phyloP scores from a whole-genome alignment of 1,284 basidiomycete genomes.

The Singerocomus inundabilis region DNA sequence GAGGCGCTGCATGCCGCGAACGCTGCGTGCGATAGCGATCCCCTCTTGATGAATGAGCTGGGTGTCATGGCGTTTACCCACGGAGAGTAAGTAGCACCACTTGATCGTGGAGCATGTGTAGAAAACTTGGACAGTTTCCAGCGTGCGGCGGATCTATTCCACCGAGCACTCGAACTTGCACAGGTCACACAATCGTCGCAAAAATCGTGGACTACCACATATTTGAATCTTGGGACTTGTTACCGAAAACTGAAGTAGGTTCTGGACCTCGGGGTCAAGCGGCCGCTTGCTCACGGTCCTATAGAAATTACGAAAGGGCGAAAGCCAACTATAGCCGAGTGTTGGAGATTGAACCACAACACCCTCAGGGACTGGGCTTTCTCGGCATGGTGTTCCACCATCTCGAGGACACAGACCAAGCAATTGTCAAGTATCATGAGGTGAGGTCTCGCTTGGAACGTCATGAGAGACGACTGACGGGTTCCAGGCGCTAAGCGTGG shows the following conservation, averaged over 20 bases:
- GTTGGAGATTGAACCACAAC: constrained; percentile 77
- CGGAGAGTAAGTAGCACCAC: constrained; percentile 59
- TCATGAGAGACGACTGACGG: constrained; percentile 12
- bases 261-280: background rate
- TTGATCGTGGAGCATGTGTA: constrained; percentile 1
- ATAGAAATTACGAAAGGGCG: constrained; percentile 70
- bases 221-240: constrained; percentile 88
- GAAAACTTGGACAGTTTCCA: constrained; percentile 46
- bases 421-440: constrained; percentile 88
- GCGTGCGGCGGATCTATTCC: constrained; percentile 69
- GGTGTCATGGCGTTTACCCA: constrained; percentile 91
- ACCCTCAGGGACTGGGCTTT: constrained; percentile 76
- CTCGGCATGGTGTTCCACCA: constrained; percentile 84
- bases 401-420: constrained; percentile 66
- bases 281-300: constrained; percentile 9
- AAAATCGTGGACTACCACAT: constrained; percentile 82
- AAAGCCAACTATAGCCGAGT: constrained; percentile 71
- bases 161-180: constrained; percentile 70
- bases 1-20: constrained; percentile 85
- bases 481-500: constrained; percentile 72
- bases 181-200: constrained; percentile 83
- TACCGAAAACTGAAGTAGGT: constrained; percentile 75
- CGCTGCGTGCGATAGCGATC: constrained; percentile 81
- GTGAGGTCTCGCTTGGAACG: constrained; percentile 40
- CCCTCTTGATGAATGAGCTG: constrained; percentile 87